Conservation (phyloP, 441 rosid species). For the Hura crepitans region DNA sequence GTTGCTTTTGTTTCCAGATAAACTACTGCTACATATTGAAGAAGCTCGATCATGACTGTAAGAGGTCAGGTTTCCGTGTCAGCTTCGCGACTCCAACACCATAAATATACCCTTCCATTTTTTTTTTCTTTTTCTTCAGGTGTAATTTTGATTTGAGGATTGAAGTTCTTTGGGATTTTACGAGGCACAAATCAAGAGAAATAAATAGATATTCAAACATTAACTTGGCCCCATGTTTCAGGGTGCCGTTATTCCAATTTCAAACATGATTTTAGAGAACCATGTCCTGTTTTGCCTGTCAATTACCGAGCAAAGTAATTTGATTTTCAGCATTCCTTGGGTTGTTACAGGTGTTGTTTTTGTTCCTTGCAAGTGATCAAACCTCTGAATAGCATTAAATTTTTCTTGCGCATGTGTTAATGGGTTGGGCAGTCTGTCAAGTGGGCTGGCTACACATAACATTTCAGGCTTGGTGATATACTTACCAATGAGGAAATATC, state of each 20-base stretch:
- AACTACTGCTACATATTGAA: constrained; percentile 79
- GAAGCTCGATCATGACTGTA: constrained; percentile 57
- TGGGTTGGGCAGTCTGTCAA: no score
- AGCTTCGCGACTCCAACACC: constrained; percentile 51
- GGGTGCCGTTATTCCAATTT: constrained; percentile 1
- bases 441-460: no score
- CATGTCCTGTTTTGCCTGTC: not conserved
- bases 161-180: constrained; percentile 8
- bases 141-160: constrained; percentile 6
- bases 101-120: not conserved
- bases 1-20: constrained; percentile 44
- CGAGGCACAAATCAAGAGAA: constrained; percentile 18
- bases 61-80: constrained; percentile 62
- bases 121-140: not conserved
- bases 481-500: no score
- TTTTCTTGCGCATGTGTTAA: no score
- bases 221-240: not conserved
- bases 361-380: not conserved
- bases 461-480: no score
- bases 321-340: no score
- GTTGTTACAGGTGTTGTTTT: no score
- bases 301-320: not conserved
- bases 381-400: not conserved
- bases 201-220: constrained; percentile 15
- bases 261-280: not conserved